Evolutionary conservation across 1,284 basidiomycete genomes (phyloP), one percentile per base, ranked within the genome.

Genomic region (Puccinia novopanici): DNA sequence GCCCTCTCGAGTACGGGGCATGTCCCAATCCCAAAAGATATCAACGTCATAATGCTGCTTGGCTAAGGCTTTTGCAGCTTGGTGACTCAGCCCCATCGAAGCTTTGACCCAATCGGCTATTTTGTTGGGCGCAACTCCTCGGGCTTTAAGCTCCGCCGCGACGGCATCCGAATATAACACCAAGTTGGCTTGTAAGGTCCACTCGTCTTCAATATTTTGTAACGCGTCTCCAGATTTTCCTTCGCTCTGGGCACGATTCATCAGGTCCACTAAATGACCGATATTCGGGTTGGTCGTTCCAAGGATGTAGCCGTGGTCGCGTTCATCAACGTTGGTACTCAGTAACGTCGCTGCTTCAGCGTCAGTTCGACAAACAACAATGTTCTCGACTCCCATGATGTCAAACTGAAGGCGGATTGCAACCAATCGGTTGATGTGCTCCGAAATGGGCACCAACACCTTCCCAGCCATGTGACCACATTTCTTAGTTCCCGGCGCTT

Each of bases 391-490:
- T 84, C 93, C 91, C 83, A 96, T 88, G 81, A 96, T 88, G 86
- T 96, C 94, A 83, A 93, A 90, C 86, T 94, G 93, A 88, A 95
- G 93, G 40, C 94, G 91, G 45, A 92, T 88, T 17, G 93, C 90
- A 82, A 93, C 88, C 78, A 96, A 89, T 50, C 94, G 91, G 71
- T 92, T 92, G 82, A 93, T 88, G 84, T 95, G 94, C 30, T 92
- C 91, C 13, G 92, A 93, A 4, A 92, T 91, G 19, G 94, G 94
- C 1, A 96, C 94, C 79, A 96, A 89, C 61, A 96, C 93, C 86
- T 96, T 96, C 80, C 94, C 94, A n/a, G 92, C 92, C 84, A 95
- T 89, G 87, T 96, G 94, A 24, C 94, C 94, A 85, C 94, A 96
- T 90, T 94, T 94, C 87, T 94, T 94, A 61, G 93, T 92, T 52